Base-by-base conservation (phyloP, 2,329 filamentous ascomycete species). In the Phoma sp. region DNA sequence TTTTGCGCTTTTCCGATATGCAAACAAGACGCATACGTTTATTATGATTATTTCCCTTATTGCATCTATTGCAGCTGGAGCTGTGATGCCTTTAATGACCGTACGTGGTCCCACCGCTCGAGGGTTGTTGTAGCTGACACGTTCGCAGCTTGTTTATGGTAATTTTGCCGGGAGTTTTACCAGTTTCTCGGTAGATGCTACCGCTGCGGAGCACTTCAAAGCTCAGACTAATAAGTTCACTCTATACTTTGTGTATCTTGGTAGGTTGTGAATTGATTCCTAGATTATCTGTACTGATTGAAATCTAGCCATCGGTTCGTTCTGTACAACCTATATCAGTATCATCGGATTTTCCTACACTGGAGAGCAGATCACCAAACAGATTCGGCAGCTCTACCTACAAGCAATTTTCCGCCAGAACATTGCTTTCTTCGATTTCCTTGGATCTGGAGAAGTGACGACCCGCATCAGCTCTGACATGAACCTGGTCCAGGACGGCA, bases 381-480 rank as follows among this genome's bases (percentile, higher is more conserved):
- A 77, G 47, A 77, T 81, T 43, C 66, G 73, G 29, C 69, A 77
- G 25, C 73, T 75, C 9, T 98, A 98, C 66, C 83, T 99, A 6
- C 83, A 87, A 64, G 74, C 75, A 29, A 76, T 76, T 33, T 73
- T 77, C 48, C 64, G 73, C 9, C 75, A 77, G 45, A 77, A 77
- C 49, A 75, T 77, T 36, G 75, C 71, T 8, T 77, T 74, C 57
- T 77, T 77, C 50, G 95, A 99, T 75, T 96, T 96, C 70, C 83
- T 97, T 9, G 95, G 95, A 46, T 90, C 93, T 24, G 95, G 95
- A 59, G 95, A 98, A 78, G 90, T 98, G 57, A 97, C 93, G 0
- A 98, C 93, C 1, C 87, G 93, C 59, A 98, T 99, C 69, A 98
- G 93, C 0, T 89, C 93, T 18, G 93, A 98, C 74, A 96, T 93